A percentile compares a stretch with the other conserved stretches of the same genome.
These are phyloP conservation scores for Aspergillus sp. DNA, from an alignment of 2,329 filamentous ascomycete species.

Conservation along the genomic window DNA sequence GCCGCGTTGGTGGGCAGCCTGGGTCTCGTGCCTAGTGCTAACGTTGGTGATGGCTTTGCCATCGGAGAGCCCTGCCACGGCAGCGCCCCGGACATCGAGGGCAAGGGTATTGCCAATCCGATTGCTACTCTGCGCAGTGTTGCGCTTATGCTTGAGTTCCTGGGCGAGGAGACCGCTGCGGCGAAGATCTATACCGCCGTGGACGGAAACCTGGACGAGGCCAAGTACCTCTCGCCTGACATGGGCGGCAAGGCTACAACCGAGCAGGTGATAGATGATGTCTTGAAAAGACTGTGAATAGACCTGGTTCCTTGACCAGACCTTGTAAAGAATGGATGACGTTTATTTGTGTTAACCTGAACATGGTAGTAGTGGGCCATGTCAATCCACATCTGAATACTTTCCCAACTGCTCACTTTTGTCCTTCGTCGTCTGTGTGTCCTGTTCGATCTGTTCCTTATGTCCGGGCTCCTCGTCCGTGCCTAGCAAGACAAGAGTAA, in stretches of 20 bases:
- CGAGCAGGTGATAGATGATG: conserved; percentile 76
- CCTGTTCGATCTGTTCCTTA: conserved; percentile 6
- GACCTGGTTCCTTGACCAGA: neutral
- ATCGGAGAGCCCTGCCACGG: conserved; percentile 98
- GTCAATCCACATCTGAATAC: conserved; percentile 18
- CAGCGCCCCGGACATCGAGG: conserved; percentile 90
- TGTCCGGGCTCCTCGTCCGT: conserved; percentile 13
- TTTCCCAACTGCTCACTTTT: conserved; percentile 11
- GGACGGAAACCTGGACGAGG: conserved; percentile 80
- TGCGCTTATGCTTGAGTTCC: conserved; percentile 92
- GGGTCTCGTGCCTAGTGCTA: conserved; percentile 87
- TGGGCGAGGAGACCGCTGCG: conserved; percentile 77
- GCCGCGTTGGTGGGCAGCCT: conserved; percentile 87
- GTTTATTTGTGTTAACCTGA: neutral
- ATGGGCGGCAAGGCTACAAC: conserved; percentile 82
- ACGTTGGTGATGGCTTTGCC: conserved; percentile 87
- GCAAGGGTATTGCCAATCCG: conserved; percentile 86
- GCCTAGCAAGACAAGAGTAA: conserved; percentile 56
- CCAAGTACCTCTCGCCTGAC: conserved; percentile 74
- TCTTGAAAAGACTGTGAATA: conserved; percentile 67
- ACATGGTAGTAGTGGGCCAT: no score
- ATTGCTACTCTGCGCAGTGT: conserved; percentile 89
- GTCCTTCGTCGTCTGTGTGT: conserved; percentile 1
- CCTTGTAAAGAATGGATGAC: neutral
- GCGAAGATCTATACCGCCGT: conserved; percentile 86